These are phyloP conservation scores for Trametes pubescens DNA, from an alignment of 1,284 basidiomycete species.

Conservation along the genomic window DNA sequence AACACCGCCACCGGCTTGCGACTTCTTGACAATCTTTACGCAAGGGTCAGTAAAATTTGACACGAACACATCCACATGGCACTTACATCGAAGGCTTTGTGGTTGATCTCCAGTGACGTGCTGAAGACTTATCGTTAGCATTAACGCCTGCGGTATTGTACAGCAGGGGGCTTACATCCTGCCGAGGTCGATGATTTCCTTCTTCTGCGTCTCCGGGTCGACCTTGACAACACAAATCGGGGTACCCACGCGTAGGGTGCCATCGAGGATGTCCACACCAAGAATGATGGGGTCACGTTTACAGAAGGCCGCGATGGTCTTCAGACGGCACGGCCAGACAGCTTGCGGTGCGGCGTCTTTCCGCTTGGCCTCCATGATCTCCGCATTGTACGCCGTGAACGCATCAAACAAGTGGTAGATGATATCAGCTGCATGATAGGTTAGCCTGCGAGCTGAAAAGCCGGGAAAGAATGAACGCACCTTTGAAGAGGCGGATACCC, in stretches of 20 bases:
- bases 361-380: conserved; percentile 93
- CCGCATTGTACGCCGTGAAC: conserved; percentile 95
- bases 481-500: conserved; percentile 94
- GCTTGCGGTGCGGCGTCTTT: conserved; percentile 94
- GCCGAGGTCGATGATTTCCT: conserved; percentile 91
- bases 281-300: conserved; percentile 98
- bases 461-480: conserved; percentile 49
- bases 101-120: conserved; percentile 95
- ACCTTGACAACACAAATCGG: conserved; percentile 95
- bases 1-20: conserved; percentile 94
- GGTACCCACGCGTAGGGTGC: conserved; percentile 92
- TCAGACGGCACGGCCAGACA: conserved; percentile 96
- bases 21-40: conserved; percentile 86
- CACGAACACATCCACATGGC: conserved; percentile 2
- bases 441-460: conserved; percentile 8
- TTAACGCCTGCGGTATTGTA: no score
- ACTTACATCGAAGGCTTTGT: conserved; percentile 79
- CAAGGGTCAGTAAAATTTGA: background rate
- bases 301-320: conserved; percentile 92
- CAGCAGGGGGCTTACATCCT: conserved; percentile 77
- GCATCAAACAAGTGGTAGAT: conserved; percentile 99
- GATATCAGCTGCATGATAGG: conserved; percentile 77
- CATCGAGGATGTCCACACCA: conserved; percentile 97
- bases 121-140: conserved; percentile 49
- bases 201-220: conserved; percentile 88